These are phyloP conservation scores for Neonectria coccinea DNA, from an alignment of 2,329 filamentous ascomycete genomes.

Conservation along the genomic window DNA sequence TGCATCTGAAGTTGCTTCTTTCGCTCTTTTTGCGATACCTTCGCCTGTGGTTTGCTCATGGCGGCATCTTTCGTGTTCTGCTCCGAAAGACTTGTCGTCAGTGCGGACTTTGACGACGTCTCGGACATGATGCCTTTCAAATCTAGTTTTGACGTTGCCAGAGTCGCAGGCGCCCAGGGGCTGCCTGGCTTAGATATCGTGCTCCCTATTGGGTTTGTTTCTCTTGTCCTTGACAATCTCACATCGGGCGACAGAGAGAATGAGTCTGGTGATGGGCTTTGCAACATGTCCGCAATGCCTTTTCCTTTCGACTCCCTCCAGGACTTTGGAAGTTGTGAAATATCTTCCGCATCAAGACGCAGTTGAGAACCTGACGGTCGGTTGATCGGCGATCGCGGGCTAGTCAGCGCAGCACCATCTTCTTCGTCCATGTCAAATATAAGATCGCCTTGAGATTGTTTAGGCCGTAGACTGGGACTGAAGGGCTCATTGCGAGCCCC, in stretches of 20 bases:
- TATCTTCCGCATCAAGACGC: slow-evolving; percentile 44
- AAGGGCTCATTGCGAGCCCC: slow-evolving; percentile 64
- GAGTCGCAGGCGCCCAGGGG: slow-evolving; percentile 63
- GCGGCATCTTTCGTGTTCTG: slow-evolving; percentile 58
- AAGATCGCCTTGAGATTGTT: slow-evolving; percentile 77
- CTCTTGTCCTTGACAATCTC: slow-evolving; percentile 24
- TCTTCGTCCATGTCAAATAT: slow-evolving; percentile 97
- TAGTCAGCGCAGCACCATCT: slow-evolving; percentile 50
- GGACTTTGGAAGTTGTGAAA: slow-evolving; percentile 47
- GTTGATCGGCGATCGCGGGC: slow-evolving; percentile 44
- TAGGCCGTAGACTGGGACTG: slow-evolving; percentile 76
- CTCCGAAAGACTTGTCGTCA: slow-evolving; percentile 66
- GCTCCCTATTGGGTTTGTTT: slow-evolving; percentile 10
- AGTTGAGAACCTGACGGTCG: slow-evolving; percentile 35
- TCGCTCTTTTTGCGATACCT: slow-evolving; percentile 90
- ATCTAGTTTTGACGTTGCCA: slow-evolving; percentile 74
- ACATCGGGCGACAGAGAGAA: slow-evolving; percentile 38
- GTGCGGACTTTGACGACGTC: slow-evolving; percentile 62
- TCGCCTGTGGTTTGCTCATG: slow-evolving; percentile 59
- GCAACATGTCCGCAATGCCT: slow-evolving; percentile 28
- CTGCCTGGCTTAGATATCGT: slow-evolving; percentile 44
- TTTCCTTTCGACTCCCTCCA: slow-evolving; percentile 49
- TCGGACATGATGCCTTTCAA: slow-evolving; percentile 81
- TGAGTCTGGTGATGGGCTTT: slow-evolving; percentile 30
- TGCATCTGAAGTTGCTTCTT: slow-evolving; percentile 84